Evolutionary conservation across 1,284 basidiomycete genomes (phyloP), one percentile per base, ranked within the genome.

Genomic region (Cerrena zonata): DNA sequence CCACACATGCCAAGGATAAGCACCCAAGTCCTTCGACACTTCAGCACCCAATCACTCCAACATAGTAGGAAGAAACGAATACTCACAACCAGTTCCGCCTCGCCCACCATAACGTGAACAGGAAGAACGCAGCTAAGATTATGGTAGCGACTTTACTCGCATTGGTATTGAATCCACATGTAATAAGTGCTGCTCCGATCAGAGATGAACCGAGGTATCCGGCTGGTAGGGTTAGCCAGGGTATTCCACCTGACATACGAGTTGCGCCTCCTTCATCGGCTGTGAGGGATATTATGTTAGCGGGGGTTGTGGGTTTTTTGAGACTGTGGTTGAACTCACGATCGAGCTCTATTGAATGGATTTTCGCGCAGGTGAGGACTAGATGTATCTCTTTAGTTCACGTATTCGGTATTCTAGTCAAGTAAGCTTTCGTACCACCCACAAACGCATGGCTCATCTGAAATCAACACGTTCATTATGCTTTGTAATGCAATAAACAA

Each of bases 41-140:
- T 44, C 48, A 49, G 15, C 39, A 4, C 15, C 27, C 48, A 18
- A n/a, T 18, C 7, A 11, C 21, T 37, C 30, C 4, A 23, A 24
- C 34, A 7, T 52, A n/a, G n/a, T n/a, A n/a, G n/a, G 23, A 23
- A 13, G 23, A 21, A n/a, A 27, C 19, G 11, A 40, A n/a, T 23
- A 75, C 82, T 58, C 58, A 89, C 85, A 96, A 61, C 80, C 84
- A 83, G 62, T 89, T 89, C 55, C 74, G 76, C 42, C 91, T 72
- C 2, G 92, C 94, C 86, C 86, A 89, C 88, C 89, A 97, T 1
- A 96, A 77, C 0, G 92, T 96, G 57, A 96, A 77, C n/a, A 97
- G 61, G 72, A 95, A 97, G 66, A 94, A 89, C 22, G 73, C 86
- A 5, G 84, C 91, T 26, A 98, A 75, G 10, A 90, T 83, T 24